Evolutionary conservation across 169 alveolate species (phyloP).

Genomic region (Blepharisma undulans): DNA sequence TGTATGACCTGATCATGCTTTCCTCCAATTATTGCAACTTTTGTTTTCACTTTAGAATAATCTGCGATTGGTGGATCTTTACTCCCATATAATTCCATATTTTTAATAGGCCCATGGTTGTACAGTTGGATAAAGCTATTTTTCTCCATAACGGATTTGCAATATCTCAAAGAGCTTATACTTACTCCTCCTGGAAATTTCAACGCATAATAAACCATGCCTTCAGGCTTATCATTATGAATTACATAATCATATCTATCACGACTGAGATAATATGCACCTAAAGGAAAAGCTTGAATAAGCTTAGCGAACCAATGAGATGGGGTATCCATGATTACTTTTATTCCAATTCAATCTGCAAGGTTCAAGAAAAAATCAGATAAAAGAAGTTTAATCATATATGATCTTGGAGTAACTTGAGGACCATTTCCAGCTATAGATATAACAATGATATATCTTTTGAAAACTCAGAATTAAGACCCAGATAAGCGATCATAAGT

Average conservation of each 20-base stretch:
- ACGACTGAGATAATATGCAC: not conserved
- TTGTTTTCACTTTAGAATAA: conserved; percentile 32
- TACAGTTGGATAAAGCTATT: not conserved
- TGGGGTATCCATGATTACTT: not conserved
- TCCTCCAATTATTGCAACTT: conserved; percentile 18
- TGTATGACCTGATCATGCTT: not conserved
- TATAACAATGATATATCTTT: not conserved
- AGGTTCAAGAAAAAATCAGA: not conserved
- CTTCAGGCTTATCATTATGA: not conserved
- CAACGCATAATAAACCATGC: not conserved
- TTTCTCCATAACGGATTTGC: not conserved
- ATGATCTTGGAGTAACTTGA: not conserved
- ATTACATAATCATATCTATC: not conserved
- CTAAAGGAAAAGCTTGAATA: not conserved
- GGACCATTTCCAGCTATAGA: conserved; percentile 5
- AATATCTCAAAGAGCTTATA: not conserved
- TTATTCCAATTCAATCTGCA: not conserved
- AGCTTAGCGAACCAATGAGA: not conserved
- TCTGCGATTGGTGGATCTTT: conserved; percentile 39
- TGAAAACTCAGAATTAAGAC: not conserved
- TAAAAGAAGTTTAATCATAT: not conserved
- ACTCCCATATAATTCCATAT: conserved; percentile 39
- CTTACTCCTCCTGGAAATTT: conserved; percentile 14
- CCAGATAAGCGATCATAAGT: conserved; percentile 54
- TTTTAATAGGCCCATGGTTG: conserved; percentile 50